Percentiles rank a stretch among this genome's conserved stretches.
Conservation (phyloP, 768 basidiomycete species). For the Antrodiella citrinella region DNA sequence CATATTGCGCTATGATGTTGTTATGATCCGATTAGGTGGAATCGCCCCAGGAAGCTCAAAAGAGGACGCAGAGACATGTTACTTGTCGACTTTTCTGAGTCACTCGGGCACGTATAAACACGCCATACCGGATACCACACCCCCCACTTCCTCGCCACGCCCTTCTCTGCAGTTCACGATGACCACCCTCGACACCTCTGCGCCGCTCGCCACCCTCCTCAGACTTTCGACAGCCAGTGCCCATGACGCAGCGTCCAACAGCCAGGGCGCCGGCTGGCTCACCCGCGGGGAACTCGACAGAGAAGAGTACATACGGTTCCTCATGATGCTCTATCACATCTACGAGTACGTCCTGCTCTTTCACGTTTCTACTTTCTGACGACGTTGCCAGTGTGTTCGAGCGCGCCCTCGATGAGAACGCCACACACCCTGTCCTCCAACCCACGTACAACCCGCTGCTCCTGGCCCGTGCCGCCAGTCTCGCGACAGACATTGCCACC, state of each 20-base stretch:
- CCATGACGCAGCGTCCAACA: slow-evolving; percentile 52
- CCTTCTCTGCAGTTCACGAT: too few species aligned
- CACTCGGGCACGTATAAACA: too few species aligned
- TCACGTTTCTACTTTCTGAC: neutral
- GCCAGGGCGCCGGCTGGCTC: slow-evolving; percentile 47
- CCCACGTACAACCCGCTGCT: slow-evolving; percentile 66
- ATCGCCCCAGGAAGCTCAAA: too few species aligned
- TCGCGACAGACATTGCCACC: slow-evolving; percentile 62
- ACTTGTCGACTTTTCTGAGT: too few species aligned
- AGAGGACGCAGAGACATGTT: too few species aligned
- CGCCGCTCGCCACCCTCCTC: slow-evolving; percentile 30
- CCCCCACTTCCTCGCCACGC: too few species aligned
- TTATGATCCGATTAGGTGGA: too few species aligned
- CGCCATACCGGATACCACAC: too few species aligned
- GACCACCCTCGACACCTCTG: slow-evolving; percentile 18
- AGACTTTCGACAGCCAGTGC: slow-evolving; percentile 33
- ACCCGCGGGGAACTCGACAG: slow-evolving; percentile 49
- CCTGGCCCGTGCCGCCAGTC: slow-evolving; percentile 48
- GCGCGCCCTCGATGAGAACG: slow-evolving; percentile 47
- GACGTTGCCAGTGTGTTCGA: slow-evolving; percentile 42
- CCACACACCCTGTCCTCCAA: slow-evolving; percentile 52
- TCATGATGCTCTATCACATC: slow-evolving; percentile 74
- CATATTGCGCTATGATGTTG: too few species aligned
- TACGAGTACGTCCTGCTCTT: slow-evolving; percentile 48
- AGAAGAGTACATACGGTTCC: slow-evolving; percentile 60